Evolutionary conservation across 306 rosid species (phyloP), one percentile per base, ranked within the genome.

Genomic region (Gastrolobium villosum): DNA sequence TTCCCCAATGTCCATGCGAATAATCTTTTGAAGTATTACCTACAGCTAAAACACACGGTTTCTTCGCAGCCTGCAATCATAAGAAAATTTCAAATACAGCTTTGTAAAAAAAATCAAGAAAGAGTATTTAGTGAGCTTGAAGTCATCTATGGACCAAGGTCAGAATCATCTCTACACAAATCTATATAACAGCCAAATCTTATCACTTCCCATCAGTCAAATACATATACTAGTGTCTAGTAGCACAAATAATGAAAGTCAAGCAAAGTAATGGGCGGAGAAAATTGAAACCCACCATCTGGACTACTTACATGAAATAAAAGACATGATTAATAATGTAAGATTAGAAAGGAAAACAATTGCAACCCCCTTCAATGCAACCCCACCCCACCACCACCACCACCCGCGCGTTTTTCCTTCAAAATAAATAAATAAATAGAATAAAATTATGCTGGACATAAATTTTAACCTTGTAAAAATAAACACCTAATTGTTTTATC

Each of bases 1-100:
- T 84, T 81, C 89, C 88, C 89, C 91, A 89, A 71, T 80, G 75
- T 69, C 82, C 79, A 79, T 60, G 80, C n/a, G 83, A 87, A 78
- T 69, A 57, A 69, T 86, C 84, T 55, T 78, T 65, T 70, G 78
- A 80, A 79, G 77, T 74, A 56, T 68, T 82, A 72, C 75, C 88
- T 52, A 84, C 49, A 75, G 78, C 76, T 13, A 69, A 64, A 76
- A 70, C 79, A 70, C 57, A 40, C 4, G 84, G 79, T 64, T 87
- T 87, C 59, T 83, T 83, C 43, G 70, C 48, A 54, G 7, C 79
- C 97, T 92, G 85, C 84, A 86, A 79, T 35, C 79, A 75, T 8
- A 64, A 32, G 31, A 73, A 74, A 60, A 70, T 56, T 81, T 75
- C 64, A 87, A 74, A 57, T 32, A 80, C 68, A 78, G 55, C 73